Percentiles rank a stretch among this genome's conserved stretches.
Evolutionary conservation across 1,284 basidiomycete genomes (phyloP).

Genomic region (Agroathelia rolfsii): DNA sequence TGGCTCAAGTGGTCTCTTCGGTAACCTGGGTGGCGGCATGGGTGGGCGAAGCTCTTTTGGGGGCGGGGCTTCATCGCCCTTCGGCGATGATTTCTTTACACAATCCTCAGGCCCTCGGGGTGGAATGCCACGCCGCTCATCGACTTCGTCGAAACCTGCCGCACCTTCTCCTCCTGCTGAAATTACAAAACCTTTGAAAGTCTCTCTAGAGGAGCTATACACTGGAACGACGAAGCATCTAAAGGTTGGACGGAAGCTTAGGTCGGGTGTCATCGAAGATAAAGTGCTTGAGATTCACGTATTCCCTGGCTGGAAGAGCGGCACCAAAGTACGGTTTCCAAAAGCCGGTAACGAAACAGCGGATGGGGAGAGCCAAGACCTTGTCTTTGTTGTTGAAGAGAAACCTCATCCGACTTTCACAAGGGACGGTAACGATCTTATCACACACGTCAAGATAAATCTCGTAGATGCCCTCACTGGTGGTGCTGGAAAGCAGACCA

Average conservation of each 20-base stretch:
- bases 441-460: conserved; percentile 57
- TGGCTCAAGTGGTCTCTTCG: conserved; percentile 8
- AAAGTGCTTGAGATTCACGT: conserved; percentile 70
- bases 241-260: conserved; percentile 63
- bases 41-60: background rate
- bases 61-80: conserved; percentile 1
- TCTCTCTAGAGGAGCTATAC: conserved; percentile 83
- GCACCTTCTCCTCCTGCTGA: conserved; percentile 15
- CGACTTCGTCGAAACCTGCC: conserved; percentile 13
- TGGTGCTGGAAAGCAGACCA: conserved; percentile 37
- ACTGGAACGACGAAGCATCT: conserved; percentile 73
- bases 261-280: conserved; percentile 54
- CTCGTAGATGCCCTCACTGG: conserved; percentile 55
- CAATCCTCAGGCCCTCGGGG: conserved; percentile 7
- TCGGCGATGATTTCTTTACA: conserved; percentile 18
- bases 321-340: conserved; percentile 73
- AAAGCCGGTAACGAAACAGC: conserved; percentile 70
- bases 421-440: conserved; percentile 65
- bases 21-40: conserved; percentile 7
- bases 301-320: conserved; percentile 59
- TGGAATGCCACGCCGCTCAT: conserved; percentile 1
- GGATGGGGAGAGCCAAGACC: conserved; percentile 61
- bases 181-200: conserved; percentile 46
- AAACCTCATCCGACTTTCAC: conserved; percentile 60
- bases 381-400: conserved; percentile 75